Base-by-base conservation (phyloP, 192 early-diverging fungal species). In the Chytriomyces hyalinus region DNA sequence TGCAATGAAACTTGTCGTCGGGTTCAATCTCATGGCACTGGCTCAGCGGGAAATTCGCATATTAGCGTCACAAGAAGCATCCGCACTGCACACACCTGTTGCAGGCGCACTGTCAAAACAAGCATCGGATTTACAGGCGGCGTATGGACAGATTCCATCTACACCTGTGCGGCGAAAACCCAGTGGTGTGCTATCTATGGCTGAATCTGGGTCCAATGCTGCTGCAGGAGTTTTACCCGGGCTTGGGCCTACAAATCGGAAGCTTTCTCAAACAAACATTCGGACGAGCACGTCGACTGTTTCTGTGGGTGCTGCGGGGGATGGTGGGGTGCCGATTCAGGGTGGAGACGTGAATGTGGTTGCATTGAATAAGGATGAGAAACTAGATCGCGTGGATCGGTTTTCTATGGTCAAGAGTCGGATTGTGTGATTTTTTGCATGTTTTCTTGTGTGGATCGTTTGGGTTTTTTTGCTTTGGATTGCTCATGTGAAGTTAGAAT, bases 401-500 rank as follows among this genome's bases (percentile, higher is more conserved):
- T 98, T 93, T 82, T 90, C 91, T 49, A 87, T 98, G 85, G 93
- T 95, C 73, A 96, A 93, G 81, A 95, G 92, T 78, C 90, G 95
- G 0, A 94, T 97, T 64, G 94, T 93, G 20, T 97, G 86, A 84
- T 67, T 13, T 36, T 67, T 57, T 36, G 36, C 36, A 36, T 36
- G 36, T 36, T 36, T 36, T 36, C 36, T 36, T 36, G 36, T 36
- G 36, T 36, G 36, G 36, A 36, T 36, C 36, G 36, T 36, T 36
- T 36, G 36, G 36, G 36, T 36, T 36, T 36, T 36, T 36, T 36
- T 36, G 36, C 36, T 36, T 36, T 36, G 3, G 36, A 36, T 36
- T 36, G 24, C 24, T 26, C 24, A 26, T 26, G 24, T 26, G 24
- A 26, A 26, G 24, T 26, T 26, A 26, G 24, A 26, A 26, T 26